These are phyloP conservation scores for Monosporascus cannonballus DNA, from an alignment of 2,329 filamentous ascomycete genomes.

Conservation along the genomic window DNA sequence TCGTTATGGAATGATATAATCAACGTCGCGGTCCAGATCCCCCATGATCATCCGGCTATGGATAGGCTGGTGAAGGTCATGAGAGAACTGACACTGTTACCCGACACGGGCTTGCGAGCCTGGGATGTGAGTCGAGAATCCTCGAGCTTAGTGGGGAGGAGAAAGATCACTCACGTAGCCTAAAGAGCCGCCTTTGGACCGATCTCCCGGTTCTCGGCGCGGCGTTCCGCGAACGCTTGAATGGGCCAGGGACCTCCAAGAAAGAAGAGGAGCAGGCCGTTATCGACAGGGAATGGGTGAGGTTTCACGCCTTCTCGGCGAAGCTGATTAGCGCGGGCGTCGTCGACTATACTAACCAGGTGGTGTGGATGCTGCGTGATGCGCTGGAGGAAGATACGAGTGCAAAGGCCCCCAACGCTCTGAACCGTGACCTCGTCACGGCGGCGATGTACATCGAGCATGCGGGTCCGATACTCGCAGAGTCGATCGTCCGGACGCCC, in stretches of 20 bases:
- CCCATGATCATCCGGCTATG: conserved; percentile 16
- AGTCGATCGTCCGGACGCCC: conserved; percentile 10
- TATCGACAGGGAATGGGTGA: conserved; percentile 10
- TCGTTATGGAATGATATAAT: conserved; percentile 18
- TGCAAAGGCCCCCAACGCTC: background rate
- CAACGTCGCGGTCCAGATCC: conserved; percentile 18
- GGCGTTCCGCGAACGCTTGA: conserved; percentile 15
- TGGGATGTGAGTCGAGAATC: conserved; percentile 17
- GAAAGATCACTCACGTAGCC: conserved; percentile 1
- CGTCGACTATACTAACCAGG: conserved; percentile 8
- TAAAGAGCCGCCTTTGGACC: conserved; percentile 17
- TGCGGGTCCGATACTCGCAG: conserved; percentile 17
- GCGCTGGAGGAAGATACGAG: conserved; percentile 18
- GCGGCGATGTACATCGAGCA: conserved; percentile 24
- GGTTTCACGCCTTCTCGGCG: conserved; percentile 23
- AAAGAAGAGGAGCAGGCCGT: conserved; percentile 6
- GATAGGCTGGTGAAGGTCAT: conserved; percentile 21
- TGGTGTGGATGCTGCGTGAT: conserved; percentile 23
- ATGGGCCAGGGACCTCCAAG: conserved; percentile 5
- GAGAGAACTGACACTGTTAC: conserved; percentile 18
- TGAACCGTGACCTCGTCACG: conserved; percentile 14
- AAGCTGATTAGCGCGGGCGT: conserved; percentile 18
- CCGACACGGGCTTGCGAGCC: conserved; percentile 16
- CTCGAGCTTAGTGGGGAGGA: background rate
- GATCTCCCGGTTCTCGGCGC: conserved; percentile 20